phyloP scores from a whole-genome alignment of 148 eudicot genomes.

The Pouteria glomerata region DNA sequence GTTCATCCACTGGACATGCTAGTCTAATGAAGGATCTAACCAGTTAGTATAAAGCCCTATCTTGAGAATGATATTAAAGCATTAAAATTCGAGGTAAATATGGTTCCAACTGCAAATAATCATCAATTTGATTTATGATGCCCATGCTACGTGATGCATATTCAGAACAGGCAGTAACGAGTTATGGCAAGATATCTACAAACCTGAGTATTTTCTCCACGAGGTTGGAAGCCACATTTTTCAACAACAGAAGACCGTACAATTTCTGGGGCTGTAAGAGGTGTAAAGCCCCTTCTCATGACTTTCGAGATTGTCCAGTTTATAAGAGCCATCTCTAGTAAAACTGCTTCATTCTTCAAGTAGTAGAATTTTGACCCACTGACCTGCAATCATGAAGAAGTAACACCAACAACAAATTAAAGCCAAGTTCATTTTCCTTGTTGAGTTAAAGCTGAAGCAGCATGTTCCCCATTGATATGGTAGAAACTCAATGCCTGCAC shows the following conservation, averaged over 20 bases:
- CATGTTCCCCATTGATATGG: background rate
- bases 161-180: background rate
- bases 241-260: constrained; percentile 83
- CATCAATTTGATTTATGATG: background rate
- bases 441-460: background rate
- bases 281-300: constrained; percentile 76
- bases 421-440: background rate
- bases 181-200: background rate
- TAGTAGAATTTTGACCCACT: constrained; percentile 95
- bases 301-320: constrained; percentile 85
- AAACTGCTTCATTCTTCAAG: constrained; percentile 87
- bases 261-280: constrained; percentile 86
- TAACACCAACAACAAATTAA: background rate
- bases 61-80: background rate
- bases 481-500: background rate
- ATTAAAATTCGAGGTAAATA: background rate
- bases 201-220: constrained; percentile 92
- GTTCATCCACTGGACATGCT: background rate
- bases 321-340: constrained; percentile 80
- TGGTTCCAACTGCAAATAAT: background rate
- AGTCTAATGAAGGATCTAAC: background rate
- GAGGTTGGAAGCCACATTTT: constrained; percentile 97
- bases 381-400: constrained; percentile 39
- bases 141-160: background rate
- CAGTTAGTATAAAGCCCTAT: background rate